Evolutionary conservation across 2,329 filamentous ascomycete species (phyloP).

Genomic region (Leptographium radiaticola): DNA sequence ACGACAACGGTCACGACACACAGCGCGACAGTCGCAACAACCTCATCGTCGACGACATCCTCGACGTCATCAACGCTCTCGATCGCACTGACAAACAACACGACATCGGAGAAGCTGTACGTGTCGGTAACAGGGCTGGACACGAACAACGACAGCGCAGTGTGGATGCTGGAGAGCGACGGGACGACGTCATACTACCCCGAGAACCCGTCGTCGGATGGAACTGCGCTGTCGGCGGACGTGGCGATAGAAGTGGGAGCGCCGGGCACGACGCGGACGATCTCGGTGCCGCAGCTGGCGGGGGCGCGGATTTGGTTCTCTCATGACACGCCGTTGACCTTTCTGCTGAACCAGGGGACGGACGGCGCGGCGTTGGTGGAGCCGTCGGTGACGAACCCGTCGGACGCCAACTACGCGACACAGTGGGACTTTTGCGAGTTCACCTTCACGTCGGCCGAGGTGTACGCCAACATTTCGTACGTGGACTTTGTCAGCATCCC

Average conservation of each 20-base stretch:
- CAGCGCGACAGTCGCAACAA: not conserved
- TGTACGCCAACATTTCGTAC: conserved; percentile 58
- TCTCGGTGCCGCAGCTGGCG: conserved; percentile 56
- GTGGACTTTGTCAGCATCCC: conserved; percentile 64
- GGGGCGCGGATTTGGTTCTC: conserved; percentile 64
- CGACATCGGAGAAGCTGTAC: conserved; percentile 44
- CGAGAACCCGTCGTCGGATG: conserved; percentile 36
- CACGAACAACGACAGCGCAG: conserved; percentile 42
- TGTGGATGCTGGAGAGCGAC: conserved; percentile 52
- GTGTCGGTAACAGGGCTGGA: conserved; percentile 60
- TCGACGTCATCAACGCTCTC: conserved; percentile 30
- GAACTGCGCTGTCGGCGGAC: conserved; percentile 39
- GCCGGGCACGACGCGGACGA: conserved; percentile 42
- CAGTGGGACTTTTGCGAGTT: conserved; percentile 59
- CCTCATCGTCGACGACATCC: not conserved
- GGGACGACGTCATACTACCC: conserved; percentile 55
- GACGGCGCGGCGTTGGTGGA: conserved; percentile 57
- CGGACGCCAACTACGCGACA: conserved; percentile 47
- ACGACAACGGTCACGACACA: not conserved
- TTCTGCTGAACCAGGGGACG: conserved; percentile 49
- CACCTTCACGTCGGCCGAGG: conserved; percentile 46
- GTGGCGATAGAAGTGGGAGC: conserved; percentile 51
- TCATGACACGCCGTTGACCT: conserved; percentile 45
- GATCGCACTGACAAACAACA: conserved; percentile 53
- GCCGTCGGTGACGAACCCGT: conserved; percentile 54